Evolutionary conservation across 352 stramenopile species (phyloP).

Genomic region (Phytophthora chlamydospora): DNA sequence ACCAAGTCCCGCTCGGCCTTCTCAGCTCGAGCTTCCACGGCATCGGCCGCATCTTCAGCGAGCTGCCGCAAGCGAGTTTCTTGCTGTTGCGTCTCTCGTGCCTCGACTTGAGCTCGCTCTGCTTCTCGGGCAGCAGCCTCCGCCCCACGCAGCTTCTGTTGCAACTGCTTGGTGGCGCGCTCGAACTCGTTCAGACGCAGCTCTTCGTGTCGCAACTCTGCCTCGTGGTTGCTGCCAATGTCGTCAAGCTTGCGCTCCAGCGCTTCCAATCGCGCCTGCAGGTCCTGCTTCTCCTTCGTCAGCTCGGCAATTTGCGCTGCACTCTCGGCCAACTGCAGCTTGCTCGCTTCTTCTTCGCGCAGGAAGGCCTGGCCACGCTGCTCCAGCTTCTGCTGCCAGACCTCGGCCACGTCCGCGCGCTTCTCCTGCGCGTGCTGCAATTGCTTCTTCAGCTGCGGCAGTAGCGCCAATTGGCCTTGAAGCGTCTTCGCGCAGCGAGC

Average conservation of each 20-base stretch:
- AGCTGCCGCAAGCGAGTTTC: constrained; percentile 50
- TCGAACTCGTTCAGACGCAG: constrained; percentile 36
- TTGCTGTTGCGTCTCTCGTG: constrained; percentile 44
- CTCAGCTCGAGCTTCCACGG: constrained; percentile 43
- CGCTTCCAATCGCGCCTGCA: constrained; percentile 34
- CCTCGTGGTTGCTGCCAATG: constrained; percentile 27
- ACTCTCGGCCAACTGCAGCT: constrained; percentile 37
- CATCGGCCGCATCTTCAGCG: constrained; percentile 53
- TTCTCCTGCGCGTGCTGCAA: constrained; percentile 59
- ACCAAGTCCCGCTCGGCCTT: constrained; percentile 44
- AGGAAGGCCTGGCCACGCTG: constrained; percentile 55
- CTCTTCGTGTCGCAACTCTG: constrained; percentile 27
- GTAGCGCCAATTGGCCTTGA: constrained; percentile 48
- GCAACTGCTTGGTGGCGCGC: constrained; percentile 34
- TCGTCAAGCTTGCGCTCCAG: constrained; percentile 30
- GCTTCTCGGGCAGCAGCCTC: constrained; percentile 37
- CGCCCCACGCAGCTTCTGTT: constrained; percentile 37
- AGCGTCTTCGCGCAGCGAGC: constrained; percentile 32
- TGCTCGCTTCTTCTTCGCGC: constrained; percentile 56
- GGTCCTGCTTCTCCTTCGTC: constrained; percentile 27
- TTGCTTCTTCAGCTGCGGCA: constrained; percentile 59
- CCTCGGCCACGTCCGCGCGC: constrained; percentile 24
- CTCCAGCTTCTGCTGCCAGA: constrained; percentile 30
- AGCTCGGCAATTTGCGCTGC: constrained; percentile 34
- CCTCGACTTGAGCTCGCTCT: constrained; percentile 33